Conservation (phyloP, 116 monocot species). For the Iris pallida region DNA sequence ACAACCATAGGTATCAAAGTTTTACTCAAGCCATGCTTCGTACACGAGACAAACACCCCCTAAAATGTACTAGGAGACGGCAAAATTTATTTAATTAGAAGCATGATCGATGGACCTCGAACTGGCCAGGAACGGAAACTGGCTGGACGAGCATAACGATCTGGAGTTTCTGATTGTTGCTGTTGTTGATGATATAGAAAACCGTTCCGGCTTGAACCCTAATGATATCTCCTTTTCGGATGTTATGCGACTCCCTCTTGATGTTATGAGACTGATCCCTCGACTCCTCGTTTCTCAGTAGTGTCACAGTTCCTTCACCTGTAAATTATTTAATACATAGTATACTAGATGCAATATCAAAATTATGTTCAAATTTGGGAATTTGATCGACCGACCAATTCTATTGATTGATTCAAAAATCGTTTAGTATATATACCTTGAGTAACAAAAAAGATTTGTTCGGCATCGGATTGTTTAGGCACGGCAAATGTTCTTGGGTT, state of each 20-base stretch:
- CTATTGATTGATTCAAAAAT: neutral
- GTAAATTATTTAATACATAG: neutral
- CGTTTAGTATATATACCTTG: conserved; percentile 22
- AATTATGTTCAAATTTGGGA: neutral
- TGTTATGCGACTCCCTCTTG: conserved; percentile 22
- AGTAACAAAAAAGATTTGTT: conserved; percentile 29
- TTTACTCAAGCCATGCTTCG: too few species aligned
- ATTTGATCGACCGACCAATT: neutral
- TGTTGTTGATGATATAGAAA: conserved; percentile 40
- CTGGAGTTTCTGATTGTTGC: conserved; percentile 31
- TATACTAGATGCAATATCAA: neutral
- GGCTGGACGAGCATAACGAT: conserved; percentile 38
- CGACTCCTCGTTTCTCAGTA: conserved; percentile 1
- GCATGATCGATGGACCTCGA: conserved; percentile 26
- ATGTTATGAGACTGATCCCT: neutral
- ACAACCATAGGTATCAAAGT: too few species aligned
- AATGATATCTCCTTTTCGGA: conserved; percentile 46
- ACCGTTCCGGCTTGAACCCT: conserved; percentile 37
- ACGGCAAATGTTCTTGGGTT: conserved; percentile 36
- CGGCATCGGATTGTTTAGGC: conserved; percentile 45
- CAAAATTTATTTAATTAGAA: too few species aligned
- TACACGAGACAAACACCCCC: too few species aligned
- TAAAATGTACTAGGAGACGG: neutral
- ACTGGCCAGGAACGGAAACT: conserved; percentile 29
- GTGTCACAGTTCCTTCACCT: conserved; percentile 37